A percentile compares a stretch with the other conserved stretches of the same genome.
Evolutionary conservation across 345 rosid genomes (phyloP).

Genomic region (Corchorus capsularis): DNA sequence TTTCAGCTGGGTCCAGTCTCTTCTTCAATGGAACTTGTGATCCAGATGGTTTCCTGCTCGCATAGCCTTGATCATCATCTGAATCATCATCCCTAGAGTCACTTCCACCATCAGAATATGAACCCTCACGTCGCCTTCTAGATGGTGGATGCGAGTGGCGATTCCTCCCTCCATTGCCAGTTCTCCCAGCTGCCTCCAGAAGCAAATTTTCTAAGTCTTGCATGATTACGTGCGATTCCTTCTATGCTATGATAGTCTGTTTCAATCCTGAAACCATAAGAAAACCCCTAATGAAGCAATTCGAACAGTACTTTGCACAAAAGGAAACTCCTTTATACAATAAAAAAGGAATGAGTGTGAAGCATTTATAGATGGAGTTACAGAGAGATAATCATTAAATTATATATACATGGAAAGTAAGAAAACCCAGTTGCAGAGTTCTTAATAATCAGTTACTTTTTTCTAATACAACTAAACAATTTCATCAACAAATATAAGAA

Average conservation of each 20-base stretch:
- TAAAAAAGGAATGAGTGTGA: slow-evolving; percentile 40
- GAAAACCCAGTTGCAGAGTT: not conserved
- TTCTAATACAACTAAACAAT: not conserved
- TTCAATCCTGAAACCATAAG: slow-evolving; percentile 11
- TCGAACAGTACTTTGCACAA: slow-evolving; percentile 37
- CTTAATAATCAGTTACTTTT: not conserved
- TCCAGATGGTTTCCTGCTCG: slow-evolving; percentile 82
- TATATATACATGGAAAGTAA: too few species aligned
- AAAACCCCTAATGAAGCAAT: slow-evolving; percentile 38
- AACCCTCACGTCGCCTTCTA: slow-evolving; percentile 72
- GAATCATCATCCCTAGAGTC: slow-evolving; percentile 91
- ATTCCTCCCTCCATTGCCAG: slow-evolving; percentile 56
- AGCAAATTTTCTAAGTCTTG: slow-evolving; percentile 92
- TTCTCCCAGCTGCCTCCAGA: slow-evolving; percentile 97
- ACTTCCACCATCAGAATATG: slow-evolving; percentile 87
- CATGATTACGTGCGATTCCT: slow-evolving; percentile 34
- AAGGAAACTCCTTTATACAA: slow-evolving; percentile 18
- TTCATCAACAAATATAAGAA: not conserved
- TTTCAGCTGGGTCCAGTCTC: slow-evolving; percentile 75
- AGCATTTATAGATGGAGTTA: not conserved
- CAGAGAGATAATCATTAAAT: not conserved
- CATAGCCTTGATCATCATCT: slow-evolving; percentile 68
- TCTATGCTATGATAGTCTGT: not conserved
- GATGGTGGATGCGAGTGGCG: slow-evolving; percentile 59
- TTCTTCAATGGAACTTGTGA: slow-evolving; percentile 95